phyloP scores from a whole-genome alignment of 2,329 filamentous ascomycete species.

The Trichoderma afroharzianum region DNA sequence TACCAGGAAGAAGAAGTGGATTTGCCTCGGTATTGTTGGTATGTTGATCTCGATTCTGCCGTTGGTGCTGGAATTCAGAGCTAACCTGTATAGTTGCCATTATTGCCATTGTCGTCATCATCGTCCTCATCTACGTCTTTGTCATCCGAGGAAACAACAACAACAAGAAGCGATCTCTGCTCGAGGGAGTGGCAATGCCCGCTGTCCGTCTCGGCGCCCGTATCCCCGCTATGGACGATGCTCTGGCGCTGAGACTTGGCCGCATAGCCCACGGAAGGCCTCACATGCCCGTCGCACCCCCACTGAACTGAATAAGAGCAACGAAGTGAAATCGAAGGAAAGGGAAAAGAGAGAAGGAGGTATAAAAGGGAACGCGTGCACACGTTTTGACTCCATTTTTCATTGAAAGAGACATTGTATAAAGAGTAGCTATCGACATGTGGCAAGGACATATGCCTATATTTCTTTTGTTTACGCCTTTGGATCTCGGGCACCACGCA shows the following conservation, averaged over 20 bases:
- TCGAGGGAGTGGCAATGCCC: slow-evolving; percentile 20
- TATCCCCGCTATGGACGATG: background rate
- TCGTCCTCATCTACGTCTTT: slow-evolving; percentile 48
- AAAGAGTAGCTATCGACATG: slow-evolving; percentile 19
- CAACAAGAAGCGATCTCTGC: slow-evolving; percentile 31
- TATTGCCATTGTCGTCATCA: slow-evolving; percentile 49
- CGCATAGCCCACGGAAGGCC: background rate
- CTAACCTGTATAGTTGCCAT: slow-evolving; percentile 46
- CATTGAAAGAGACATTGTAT: slow-evolving; percentile 20
- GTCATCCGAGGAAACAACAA: slow-evolving; percentile 34
- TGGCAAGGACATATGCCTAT: slow-evolving; percentile 15
- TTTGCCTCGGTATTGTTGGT: slow-evolving; percentile 74
- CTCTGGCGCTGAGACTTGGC: background rate
- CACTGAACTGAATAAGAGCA: background rate
- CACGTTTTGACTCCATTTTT: slow-evolving; percentile 11
- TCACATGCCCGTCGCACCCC: slow-evolving; percentile 5
- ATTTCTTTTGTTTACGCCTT: slow-evolving; percentile 18
- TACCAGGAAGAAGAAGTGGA: slow-evolving; percentile 94
- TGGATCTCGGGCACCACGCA: slow-evolving; percentile 1
- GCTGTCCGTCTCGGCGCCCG: background rate
- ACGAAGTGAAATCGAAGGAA: background rate
- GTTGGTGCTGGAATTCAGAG: background rate
- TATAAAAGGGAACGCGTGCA: background rate
- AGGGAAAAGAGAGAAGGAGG: background rate
- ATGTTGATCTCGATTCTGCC: slow-evolving; percentile 29